Percentiles rank a stretch among this genome's conserved stretches.
Conservation (phyloP, 495 filamentous ascomycete species). For the Xylaria bambusicola region DNA sequence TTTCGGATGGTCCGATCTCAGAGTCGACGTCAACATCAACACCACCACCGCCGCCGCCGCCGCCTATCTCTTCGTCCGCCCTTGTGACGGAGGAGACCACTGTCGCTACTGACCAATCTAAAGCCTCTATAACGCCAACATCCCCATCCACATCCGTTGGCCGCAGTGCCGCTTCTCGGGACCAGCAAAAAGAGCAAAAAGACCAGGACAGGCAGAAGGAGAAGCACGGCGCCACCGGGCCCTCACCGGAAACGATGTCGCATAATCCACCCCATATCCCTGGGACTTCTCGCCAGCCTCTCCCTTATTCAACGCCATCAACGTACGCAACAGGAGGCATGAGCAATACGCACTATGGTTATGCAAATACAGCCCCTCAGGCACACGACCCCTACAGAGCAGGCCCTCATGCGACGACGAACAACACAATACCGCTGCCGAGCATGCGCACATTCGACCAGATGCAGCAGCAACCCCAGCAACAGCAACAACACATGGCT, state of each 20-base stretch:
- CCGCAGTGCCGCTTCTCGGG: conserved; percentile 1
- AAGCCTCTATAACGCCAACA: conserved; percentile 7
- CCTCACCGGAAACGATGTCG: conserved; percentile 49
- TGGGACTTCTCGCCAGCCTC: conserved; percentile 48
- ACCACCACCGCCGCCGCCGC: too few species aligned
- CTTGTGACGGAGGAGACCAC: conserved; percentile 11
- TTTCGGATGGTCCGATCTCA: conserved; percentile 7
- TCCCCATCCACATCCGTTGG: background rate
- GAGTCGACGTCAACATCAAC: conserved; percentile 7
- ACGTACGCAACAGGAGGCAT: conserved; percentile 55
- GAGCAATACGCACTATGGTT: conserved; percentile 55
- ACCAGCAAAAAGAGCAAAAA: conserved; percentile 23
- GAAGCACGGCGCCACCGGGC: conserved; percentile 30
- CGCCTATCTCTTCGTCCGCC: conserved; percentile 13
- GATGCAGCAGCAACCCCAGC: conserved; percentile 45
- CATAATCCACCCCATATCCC: conserved; percentile 44
- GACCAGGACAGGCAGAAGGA: conserved; percentile 21
- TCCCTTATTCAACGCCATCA: conserved; percentile 57
- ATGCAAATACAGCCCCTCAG: conserved; percentile 47
- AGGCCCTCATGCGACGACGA: conserved; percentile 45
- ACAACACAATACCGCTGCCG: conserved; percentile 62
- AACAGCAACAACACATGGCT: conserved; percentile 45
- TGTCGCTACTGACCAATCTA: conserved; percentile 18
- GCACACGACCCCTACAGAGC: conserved; percentile 54
- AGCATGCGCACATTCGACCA: conserved; percentile 64